phyloP scores from a whole-genome alignment of 2,329 filamentous ascomycete genomes.

The Phialophora chinensis region DNA sequence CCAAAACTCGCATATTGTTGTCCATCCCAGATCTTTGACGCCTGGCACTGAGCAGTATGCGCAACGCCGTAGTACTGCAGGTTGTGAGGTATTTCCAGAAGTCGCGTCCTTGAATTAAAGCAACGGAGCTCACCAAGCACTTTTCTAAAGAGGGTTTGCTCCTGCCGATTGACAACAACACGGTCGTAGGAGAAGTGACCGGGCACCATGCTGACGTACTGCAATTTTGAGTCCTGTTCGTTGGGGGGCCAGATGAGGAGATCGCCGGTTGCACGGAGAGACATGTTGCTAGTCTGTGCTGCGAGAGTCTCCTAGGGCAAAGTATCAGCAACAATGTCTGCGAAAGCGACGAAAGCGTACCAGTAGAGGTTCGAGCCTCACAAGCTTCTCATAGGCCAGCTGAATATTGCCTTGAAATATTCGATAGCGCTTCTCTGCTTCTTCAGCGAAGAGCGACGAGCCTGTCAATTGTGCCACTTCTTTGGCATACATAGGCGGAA shows the following conservation, averaged over 20 bases:
- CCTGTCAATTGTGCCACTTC: slow-evolving; percentile 33
- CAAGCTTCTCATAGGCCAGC: slow-evolving; percentile 34
- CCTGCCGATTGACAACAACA: slow-evolving; percentile 29
- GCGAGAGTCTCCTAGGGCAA: slow-evolving; percentile 29
- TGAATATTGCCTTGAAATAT: slow-evolving; percentile 35
- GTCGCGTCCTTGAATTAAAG: neutral
- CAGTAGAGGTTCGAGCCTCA: slow-evolving; percentile 36
- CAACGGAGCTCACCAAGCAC: slow-evolving; percentile 30
- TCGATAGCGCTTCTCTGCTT: slow-evolving; percentile 32
- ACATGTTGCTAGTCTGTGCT: slow-evolving; percentile 16
- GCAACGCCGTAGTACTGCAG: slow-evolving; percentile 12
- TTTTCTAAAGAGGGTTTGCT: slow-evolving; percentile 30
- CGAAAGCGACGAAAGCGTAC: slow-evolving; percentile 18
- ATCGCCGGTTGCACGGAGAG: slow-evolving; percentile 24
- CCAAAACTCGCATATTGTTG: slow-evolving; percentile 45
- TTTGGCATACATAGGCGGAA: slow-evolving; percentile 33
- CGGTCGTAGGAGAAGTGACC: slow-evolving; percentile 28
- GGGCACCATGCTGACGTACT: slow-evolving; percentile 23
- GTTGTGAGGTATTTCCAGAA: slow-evolving; percentile 23
- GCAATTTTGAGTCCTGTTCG: slow-evolving; percentile 21
- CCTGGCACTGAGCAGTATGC: slow-evolving; percentile 35
- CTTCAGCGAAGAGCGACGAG: slow-evolving; percentile 33
- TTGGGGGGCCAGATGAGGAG: slow-evolving; percentile 31
- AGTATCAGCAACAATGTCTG: slow-evolving; percentile 10
- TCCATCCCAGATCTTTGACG: slow-evolving; percentile 44